A percentile compares a stretch with the other conserved stretches of the same genome.
Conservation (phyloP, 495 filamentous ascomycete genomes). For the Glutinoglossum americanum region DNA sequence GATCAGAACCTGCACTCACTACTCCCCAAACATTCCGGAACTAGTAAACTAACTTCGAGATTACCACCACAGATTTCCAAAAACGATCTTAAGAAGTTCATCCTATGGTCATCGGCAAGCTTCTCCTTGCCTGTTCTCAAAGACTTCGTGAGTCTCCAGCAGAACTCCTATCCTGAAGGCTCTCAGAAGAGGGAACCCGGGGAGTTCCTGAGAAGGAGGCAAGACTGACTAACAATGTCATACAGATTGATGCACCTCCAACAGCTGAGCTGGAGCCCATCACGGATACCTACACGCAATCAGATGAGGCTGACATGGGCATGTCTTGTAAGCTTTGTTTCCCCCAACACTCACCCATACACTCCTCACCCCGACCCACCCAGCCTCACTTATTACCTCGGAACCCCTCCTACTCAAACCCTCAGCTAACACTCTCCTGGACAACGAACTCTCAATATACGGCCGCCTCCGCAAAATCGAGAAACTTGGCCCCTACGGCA, state of each 20-base stretch:
- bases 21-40: conserved; percentile 6
- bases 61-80: conserved; percentile 14
- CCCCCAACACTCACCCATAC: conserved; percentile 27
- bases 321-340: conserved; percentile 13
- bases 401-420: neutral
- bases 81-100: conserved; percentile 58
- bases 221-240: no score
- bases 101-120: conserved; percentile 34
- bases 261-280: conserved; percentile 76
- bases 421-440: neutral
- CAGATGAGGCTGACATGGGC: conserved; percentile 61
- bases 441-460: conserved; percentile 33
- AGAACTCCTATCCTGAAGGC: no score
- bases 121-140: conserved; percentile 55
- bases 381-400: neutral
- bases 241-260: conserved; percentile 37
- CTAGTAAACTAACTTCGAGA: neutral
- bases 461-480: conserved; percentile 25
- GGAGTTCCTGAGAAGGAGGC: no score
- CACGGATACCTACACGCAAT: conserved; percentile 40
- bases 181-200: no score
- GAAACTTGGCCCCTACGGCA: conserved; percentile 5
- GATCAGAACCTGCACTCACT: conserved; percentile 13
- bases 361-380: neutral
- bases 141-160: conserved; percentile 26